A percentile compares a stretch with the other conserved stretches of the same genome.
phyloP scores from a whole-genome alignment of 2,329 filamentous ascomycete species.

The Teratosphaeria nubilosa region DNA sequence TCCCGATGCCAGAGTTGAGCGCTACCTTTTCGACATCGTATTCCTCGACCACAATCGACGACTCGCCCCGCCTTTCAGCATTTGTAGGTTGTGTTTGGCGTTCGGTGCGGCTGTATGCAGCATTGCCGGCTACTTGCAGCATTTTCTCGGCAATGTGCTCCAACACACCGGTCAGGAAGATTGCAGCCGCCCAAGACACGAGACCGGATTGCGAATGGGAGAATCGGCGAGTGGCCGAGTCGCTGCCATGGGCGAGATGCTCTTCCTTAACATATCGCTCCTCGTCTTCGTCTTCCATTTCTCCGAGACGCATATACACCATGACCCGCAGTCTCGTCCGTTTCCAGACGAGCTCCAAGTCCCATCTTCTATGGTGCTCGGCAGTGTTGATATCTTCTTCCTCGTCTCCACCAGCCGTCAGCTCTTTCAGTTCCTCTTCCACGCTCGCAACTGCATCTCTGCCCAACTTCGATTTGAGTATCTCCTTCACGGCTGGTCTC shows the following conservation, averaged over 20 bases:
- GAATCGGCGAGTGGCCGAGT: conserved; percentile 39
- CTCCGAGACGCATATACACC: conserved; percentile 93
- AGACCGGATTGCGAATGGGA: conserved; percentile 30
- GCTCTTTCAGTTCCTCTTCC: conserved; percentile 79
- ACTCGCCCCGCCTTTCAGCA: not conserved
- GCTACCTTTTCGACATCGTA: conserved; percentile 88
- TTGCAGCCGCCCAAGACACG: conserved; percentile 84
- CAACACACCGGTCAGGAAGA: conserved; percentile 89
- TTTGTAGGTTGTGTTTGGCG: conserved; percentile 18
- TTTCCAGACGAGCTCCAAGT: conserved; percentile 91
- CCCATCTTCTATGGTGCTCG: conserved; percentile 53
- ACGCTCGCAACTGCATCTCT: conserved; percentile 73
- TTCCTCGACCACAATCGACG: conserved; percentile 66
- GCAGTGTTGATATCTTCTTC: conserved; percentile 43
- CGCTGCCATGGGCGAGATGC: conserved; percentile 51
- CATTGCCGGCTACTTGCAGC: conserved; percentile 75
- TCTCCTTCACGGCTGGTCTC: conserved; percentile 72
- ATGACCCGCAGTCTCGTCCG: conserved; percentile 86
- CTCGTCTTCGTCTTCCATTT: conserved; percentile 97
- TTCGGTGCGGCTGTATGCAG: conserved; percentile 57
- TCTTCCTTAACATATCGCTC: conserved; percentile 79
- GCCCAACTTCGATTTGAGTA: conserved; percentile 81
- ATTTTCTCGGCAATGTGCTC: conserved; percentile 91
- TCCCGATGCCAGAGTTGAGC: conserved; percentile 75
- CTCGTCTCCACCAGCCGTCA: conserved; percentile 71